Base-by-base conservation (phyloP, 176 grass and related monocot genomes). In the Bromus sterilis region DNA sequence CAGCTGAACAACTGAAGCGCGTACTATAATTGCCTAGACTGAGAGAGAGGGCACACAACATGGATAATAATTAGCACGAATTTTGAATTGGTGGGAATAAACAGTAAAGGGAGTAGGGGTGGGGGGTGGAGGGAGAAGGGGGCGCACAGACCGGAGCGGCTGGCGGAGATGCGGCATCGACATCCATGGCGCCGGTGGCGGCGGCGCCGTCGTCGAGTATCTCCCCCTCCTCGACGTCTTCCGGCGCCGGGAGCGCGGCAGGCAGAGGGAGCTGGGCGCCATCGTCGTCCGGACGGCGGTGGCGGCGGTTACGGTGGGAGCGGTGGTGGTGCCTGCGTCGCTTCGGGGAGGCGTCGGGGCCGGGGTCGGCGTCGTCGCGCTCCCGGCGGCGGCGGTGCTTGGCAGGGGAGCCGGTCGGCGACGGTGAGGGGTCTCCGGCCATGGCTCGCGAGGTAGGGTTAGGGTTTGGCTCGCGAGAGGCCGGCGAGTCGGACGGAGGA, bases 181-280 rank as follows among this genome's bases (percentile, higher is more conserved):
- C 42, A n/a, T 82, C 87, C 78, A 89, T 75, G 20, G 53, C 76
- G 13, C 11, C 34, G 43, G 14, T 36, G 11, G 5, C 78, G 21
- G 21, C 40, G 49, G 3, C 42, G 3, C 28, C 91, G 2, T 86
- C 82, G 25, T 97, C 95, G 4, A 95, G 85, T 72, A 99, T 99
- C 85, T 99, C 96, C 31, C 96, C 96, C 76, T 99, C 96, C 69
- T 99, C 96, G 25, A 92, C 66, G 36, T 99, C 93, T 28, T 89
- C 88, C 65, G 4, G 41, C 66, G n/a, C n/a, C n/a, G n/a, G n/a
- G n/a, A n/a, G n/a, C 5, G 49, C 84, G 55, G 84, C 26, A 12
- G 68, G 68, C 23, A 13, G 39, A 29, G 83, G 49, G 10, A 41
- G 66, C 35, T 42, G 48, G 18, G 48, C 48, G 48, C 21, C 43